These are phyloP conservation scores for Stachybotrys elegans DNA, from an alignment of 2,329 filamentous ascomycete genomes.

Conservation along the genomic window DNA sequence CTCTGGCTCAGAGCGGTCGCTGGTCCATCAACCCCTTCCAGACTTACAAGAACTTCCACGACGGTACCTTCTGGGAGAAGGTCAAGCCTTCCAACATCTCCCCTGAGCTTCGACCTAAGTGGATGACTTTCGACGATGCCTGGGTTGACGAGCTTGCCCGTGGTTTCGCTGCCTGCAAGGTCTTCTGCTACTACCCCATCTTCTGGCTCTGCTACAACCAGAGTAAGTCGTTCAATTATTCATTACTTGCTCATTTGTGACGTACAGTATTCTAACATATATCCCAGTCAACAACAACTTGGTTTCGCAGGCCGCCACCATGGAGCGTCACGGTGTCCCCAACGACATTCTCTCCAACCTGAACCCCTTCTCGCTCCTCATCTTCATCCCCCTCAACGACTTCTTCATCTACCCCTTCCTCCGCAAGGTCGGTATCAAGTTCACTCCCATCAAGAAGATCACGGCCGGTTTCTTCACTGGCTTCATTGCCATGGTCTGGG, in stretches of 20 bases:
- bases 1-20: conserved; percentile 60
- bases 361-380: conserved; percentile 68
- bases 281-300: conserved; percentile 51
- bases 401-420: conserved; percentile 62
- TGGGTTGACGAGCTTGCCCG: conserved; percentile 74
- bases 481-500: conserved; percentile 53
- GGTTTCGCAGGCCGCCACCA: conserved; percentile 57
- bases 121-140: conserved; percentile 76
- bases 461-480: conserved; percentile 62
- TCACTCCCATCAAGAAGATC: conserved; percentile 74
- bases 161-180: conserved; percentile 62
- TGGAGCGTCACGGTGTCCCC: conserved; percentile 65
- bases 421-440: conserved; percentile 57
- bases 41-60: conserved; percentile 54
- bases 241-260: not conserved
- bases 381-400: conserved; percentile 69
- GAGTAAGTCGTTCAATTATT: conserved; percentile 18
- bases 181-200: conserved; percentile 65
- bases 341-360: conserved; percentile 74
- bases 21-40: conserved; percentile 62
- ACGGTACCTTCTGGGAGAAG: conserved; percentile 57
- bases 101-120: conserved; percentile 48
- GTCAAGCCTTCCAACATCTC: conserved; percentile 64
- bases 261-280: conserved; percentile 7
- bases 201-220: conserved; percentile 50